Base-by-base conservation (phyloP, 352 stramenopile genomes). In the Elongisporangium anandrum region DNA sequence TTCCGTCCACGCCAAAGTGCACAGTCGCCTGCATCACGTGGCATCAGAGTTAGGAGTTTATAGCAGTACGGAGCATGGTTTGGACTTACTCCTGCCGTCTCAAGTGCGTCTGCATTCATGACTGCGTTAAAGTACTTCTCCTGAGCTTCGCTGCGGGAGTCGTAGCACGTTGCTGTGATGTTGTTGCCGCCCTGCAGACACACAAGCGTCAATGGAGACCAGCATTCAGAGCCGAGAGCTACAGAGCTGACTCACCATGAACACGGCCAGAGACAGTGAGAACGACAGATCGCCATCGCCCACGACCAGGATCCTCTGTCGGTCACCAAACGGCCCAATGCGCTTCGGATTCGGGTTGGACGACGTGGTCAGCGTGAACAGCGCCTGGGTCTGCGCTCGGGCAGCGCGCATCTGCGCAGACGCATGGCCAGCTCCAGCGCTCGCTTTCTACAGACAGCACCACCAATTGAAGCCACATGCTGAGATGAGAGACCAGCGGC, bases 251-350 rank as follows among this genome's bases (percentile, higher is more conserved):
- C 51, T 16, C 63, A 88, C 86, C 62, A 95, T 59, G 53, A 84
- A 89, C 58, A 91, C 76, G 2, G 85, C 77, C 15, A 96, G 65
- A 13, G 85, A 70, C 17, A 92, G 62, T 20, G 87, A 86, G 61
- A 96, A 94, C 19, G 83, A 94, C 22, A 96, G 87, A 61, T 94
- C 83, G 22, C 87, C 87, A 24, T 96, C 87, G n/a, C 87, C 87
- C 16, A 96, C 79, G 13, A 94, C 70, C 29, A 96, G 73, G 48
- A 93, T 90, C 49, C 72, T 77, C 45, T 92, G 80, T 12, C 75
- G 72, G 66, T 92, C 82, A 39, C 75, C 82, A 59, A 92, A 93
- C 2, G 79, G 78, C 2, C 87, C 87, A 41, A 92, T 65, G 45
- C 69, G 80, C 68, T 91, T 92, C 24, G 87, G 87, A 67, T 96